These are phyloP conservation scores for Hypholoma fasciculare DNA, from an alignment of 768 basidiomycete species.

Conservation along the genomic window DNA sequence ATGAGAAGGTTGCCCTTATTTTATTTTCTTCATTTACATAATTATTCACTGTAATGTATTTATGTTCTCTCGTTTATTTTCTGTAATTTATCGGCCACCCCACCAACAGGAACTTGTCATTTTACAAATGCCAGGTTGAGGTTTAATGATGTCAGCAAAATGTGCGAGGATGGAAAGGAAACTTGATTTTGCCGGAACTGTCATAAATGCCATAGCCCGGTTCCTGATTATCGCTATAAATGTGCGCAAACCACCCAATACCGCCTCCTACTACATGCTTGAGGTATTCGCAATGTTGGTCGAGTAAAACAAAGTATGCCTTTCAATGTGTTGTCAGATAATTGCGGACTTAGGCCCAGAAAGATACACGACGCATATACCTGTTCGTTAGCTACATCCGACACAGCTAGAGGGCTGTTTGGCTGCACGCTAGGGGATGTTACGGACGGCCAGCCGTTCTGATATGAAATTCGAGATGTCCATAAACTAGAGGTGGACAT, in stretches of 20 bases:
- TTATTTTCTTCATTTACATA: not conserved
- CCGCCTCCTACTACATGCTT: constrained; percentile 52
- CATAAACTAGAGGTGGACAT: not conserved
- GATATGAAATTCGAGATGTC: not conserved
- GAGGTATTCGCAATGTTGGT: constrained; percentile 50
- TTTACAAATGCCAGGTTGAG: not conserved
- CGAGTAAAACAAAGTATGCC: constrained; percentile 54
- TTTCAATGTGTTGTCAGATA: constrained; percentile 17
- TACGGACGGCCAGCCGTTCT: constrained; percentile 70
- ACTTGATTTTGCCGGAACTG: constrained; percentile 40
- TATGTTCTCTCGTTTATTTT: not conserved
- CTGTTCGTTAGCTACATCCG: constrained; percentile 47
- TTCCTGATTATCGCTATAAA: constrained; percentile 53
- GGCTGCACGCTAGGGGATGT: constrained; percentile 53
- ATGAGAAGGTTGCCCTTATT: no score
- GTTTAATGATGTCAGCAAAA: constrained; percentile 31
- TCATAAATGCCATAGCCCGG: constrained; percentile 64
- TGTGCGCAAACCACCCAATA: constrained; percentile 68
- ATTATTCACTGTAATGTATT: not conserved
- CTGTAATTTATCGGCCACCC: not conserved
- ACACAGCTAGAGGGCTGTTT: constrained; percentile 50
- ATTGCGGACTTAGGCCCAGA: not conserved
- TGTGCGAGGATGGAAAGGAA: constrained; percentile 52
- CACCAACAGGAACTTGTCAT: not conserved
- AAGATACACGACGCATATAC: constrained; percentile 23